Conservation (phyloP, 2,329 filamentous ascomycete species). For the Fusarium aywerte region DNA sequence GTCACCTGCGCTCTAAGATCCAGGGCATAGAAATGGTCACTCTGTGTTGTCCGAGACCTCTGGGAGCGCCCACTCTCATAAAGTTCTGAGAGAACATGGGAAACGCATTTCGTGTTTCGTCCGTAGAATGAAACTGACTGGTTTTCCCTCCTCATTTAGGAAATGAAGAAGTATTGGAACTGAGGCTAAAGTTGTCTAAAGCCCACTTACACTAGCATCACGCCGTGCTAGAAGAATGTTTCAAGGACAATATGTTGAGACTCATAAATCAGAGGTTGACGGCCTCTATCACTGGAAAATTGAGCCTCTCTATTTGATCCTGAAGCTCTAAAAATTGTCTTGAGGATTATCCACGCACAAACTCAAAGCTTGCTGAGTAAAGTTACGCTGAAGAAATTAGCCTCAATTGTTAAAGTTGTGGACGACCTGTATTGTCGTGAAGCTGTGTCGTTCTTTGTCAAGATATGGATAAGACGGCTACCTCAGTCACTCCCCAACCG, state of each 20-base stretch:
- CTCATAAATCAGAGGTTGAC: neutral
- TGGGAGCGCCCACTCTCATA: too few relatives aligned
- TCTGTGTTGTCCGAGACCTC: too few relatives aligned
- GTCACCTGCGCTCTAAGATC: too few relatives aligned
- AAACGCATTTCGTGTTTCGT: too few relatives aligned
- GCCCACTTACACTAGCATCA: neutral
- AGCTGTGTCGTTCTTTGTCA: neutral
- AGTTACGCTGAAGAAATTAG: neutral
- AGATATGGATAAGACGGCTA: neutral
- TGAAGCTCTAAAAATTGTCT: neutral
- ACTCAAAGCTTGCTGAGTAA: neutral
- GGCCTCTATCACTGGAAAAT: neutral
- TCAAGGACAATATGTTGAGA: neutral
- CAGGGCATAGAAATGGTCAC: too few relatives aligned
- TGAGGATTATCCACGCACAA: neutral
- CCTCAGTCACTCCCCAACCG: neutral
- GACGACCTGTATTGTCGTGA: neutral
- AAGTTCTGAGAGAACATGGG: too few relatives aligned
- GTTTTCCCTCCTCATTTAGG: neutral
- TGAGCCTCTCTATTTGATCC: neutral
- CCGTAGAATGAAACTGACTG: too few relatives aligned
- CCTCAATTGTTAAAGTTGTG: neutral
- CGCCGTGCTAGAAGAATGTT: neutral
- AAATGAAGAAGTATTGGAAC: neutral
- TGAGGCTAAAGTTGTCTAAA: neutral